Evolutionary conservation across 768 basidiomycete genomes (phyloP).

Genomic region (Vararia minispora): DNA sequence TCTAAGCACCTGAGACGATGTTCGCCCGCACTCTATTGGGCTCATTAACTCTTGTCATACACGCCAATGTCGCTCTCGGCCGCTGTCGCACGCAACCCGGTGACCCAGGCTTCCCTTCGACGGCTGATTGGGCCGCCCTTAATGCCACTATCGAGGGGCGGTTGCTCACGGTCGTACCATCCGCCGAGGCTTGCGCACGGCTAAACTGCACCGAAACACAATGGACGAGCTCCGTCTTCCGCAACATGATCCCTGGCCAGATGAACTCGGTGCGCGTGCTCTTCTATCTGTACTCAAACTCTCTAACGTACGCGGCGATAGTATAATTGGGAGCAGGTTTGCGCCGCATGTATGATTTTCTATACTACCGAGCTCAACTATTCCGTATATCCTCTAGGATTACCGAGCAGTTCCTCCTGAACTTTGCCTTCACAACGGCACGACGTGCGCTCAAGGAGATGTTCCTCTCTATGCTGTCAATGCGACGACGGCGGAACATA

Average conservation of each 20-base stretch:
- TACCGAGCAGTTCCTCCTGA: too few relatives aligned
- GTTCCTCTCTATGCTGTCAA: slow-evolving; percentile 13
- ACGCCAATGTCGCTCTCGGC: too few relatives aligned
- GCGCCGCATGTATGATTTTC: too few relatives aligned
- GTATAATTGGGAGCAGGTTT: slow-evolving; percentile 15
- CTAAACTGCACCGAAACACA: slow-evolving; percentile 7
- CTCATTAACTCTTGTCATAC: too few relatives aligned
- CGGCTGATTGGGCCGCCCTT: slow-evolving; percentile 6
- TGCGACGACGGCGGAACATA: slow-evolving; percentile 6
- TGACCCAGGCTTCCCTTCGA: slow-evolving; percentile 6
- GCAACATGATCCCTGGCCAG: slow-evolving; percentile 9
- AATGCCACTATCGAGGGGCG: slow-evolving; percentile 6
- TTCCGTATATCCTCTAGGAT: too few relatives aligned
- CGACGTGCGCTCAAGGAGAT: slow-evolving; percentile 7
- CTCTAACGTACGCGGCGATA: not conserved
- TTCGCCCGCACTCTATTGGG: too few relatives aligned
- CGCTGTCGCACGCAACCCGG: slow-evolving; percentile 15
- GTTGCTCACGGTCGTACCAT: slow-evolving; percentile 7
- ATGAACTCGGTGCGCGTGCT: slow-evolving; percentile 9
- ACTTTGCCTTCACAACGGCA: slow-evolving; percentile 9
- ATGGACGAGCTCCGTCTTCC: slow-evolving; percentile 10
- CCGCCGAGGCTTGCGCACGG: slow-evolving; percentile 5
- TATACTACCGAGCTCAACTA: too few relatives aligned
- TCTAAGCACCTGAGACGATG: too few relatives aligned
- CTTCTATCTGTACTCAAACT: not conserved